Evolutionary conservation across 2,329 filamentous ascomycete genomes (phyloP).

Genomic region (Fusarium denticulatum): DNA sequence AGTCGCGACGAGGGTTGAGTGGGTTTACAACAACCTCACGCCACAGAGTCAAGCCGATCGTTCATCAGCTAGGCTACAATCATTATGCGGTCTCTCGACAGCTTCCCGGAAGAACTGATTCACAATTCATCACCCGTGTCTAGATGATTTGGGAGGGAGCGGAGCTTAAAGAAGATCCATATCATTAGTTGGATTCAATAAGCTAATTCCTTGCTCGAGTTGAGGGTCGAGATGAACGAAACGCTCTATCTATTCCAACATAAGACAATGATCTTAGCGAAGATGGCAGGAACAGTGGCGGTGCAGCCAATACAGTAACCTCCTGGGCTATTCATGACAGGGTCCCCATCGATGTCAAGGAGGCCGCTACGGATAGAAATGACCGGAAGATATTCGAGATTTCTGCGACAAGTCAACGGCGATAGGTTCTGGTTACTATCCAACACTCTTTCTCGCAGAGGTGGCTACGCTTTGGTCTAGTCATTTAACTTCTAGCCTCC

Average conservation of each 20-base stretch:
- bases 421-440: too few species aligned
- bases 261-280: background rate
- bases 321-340: background rate
- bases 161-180: too few species aligned
- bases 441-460: background rate
- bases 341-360: background rate
- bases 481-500: too few species aligned
- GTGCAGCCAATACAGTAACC: background rate
- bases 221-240: background rate
- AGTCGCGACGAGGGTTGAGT: background rate
- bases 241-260: background rate
- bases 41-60: background rate
- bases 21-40: background rate
- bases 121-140: background rate
- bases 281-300: background rate
- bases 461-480: background rate
- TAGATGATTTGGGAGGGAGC: background rate
- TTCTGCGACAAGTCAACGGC: background rate
- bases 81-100: too few species aligned
- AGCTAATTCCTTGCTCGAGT: background rate
- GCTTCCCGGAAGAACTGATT: background rate
- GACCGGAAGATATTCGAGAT: background rate
- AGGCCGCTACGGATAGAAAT: background rate
- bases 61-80: background rate
- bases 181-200: too few species aligned